A percentile compares a stretch with the other conserved stretches of the same genome.
Evolutionary conservation across 2,329 filamentous ascomycete genomes (phyloP).

Genomic region (Monosporascus sp.): DNA sequence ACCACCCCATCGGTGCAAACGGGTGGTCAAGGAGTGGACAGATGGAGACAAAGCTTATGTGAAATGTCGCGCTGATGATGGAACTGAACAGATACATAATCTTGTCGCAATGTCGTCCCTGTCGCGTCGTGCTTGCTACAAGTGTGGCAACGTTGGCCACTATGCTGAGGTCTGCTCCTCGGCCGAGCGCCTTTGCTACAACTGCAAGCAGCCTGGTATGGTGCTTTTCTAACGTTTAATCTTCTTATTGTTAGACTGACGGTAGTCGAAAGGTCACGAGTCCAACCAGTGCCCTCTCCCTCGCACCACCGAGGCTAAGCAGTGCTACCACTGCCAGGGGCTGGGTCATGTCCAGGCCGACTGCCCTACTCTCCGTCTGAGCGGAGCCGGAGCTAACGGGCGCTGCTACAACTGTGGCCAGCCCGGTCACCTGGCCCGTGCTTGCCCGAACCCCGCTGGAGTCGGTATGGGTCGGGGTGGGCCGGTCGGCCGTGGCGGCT

Average conservation of each 20-base stretch:
- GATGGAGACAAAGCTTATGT: constrained; percentile 23
- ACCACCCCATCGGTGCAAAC: constrained; percentile 29
- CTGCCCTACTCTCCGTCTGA: constrained; percentile 92
- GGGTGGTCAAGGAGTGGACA: constrained; percentile 17
- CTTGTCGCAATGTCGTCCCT: constrained; percentile 64
- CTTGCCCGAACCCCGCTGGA: constrained; percentile 72
- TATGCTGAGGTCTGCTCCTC: constrained; percentile 91
- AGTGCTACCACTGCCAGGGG: constrained; percentile 99
- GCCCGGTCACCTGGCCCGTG: constrained; percentile 86
- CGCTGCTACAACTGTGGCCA: constrained; percentile 97
- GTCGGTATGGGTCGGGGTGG: constrained; percentile 59
- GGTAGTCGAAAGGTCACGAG: constrained; percentile 66
- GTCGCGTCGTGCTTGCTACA: constrained; percentile 79
- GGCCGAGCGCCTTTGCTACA: constrained; percentile 97
- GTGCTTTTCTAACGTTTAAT: neutral
- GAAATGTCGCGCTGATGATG: constrained; percentile 31
- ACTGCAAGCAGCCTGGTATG: constrained; percentile 85
- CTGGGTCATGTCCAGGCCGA: constrained; percentile 98
- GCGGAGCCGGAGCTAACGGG: constrained; percentile 72
- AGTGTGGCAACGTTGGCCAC: constrained; percentile 78
- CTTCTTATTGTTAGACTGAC: constrained; percentile 7
- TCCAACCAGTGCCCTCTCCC: constrained; percentile 96
- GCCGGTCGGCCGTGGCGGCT: constrained; percentile 67
- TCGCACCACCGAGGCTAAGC: constrained; percentile 96
- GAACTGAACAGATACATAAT: constrained; percentile 20